Conservation (phyloP, 495 filamentous ascomycete genomes). For the Daldinia childiae region DNA sequence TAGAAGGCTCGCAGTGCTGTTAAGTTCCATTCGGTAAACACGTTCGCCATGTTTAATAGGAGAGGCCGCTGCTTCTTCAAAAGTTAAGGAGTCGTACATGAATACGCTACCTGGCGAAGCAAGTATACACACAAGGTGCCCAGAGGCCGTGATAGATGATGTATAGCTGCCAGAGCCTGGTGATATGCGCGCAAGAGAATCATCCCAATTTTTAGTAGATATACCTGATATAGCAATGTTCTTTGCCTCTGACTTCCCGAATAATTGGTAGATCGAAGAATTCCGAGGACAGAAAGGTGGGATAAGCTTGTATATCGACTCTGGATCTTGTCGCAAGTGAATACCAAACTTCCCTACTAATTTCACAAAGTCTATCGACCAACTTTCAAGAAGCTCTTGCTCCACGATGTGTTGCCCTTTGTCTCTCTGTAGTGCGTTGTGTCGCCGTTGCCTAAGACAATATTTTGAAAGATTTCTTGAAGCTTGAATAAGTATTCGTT, state of each 20-base stretch:
- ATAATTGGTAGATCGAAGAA: constrained; percentile 16
- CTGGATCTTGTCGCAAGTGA: constrained; percentile 42
- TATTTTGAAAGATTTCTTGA: constrained; percentile 22
- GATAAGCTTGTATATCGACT: constrained; percentile 50
- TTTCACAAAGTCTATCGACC: constrained; percentile 55
- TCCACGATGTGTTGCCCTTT: constrained; percentile 10
- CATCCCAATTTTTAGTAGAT: constrained; percentile 22
- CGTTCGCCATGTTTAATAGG: constrained; percentile 13
- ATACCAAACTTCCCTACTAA: constrained; percentile 52
- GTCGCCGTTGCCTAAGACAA: background rate
- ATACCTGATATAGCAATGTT: background rate
- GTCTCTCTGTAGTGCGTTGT: background rate
- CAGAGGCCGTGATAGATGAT: constrained; percentile 2
- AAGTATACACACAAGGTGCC: background rate
- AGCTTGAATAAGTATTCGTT: constrained; percentile 4
- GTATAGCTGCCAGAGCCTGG: background rate
- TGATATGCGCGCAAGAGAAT: constrained; percentile 23
- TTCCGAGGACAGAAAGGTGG: constrained; percentile 50
- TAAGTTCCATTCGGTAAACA: constrained; percentile 11
- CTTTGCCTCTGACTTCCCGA: constrained; percentile 10
- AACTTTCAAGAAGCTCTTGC: constrained; percentile 46
- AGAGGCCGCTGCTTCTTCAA: constrained; percentile 5
- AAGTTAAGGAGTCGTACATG: constrained; percentile 16
- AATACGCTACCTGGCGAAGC: background rate
- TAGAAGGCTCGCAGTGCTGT: constrained; percentile 5